phyloP scores from a whole-genome alignment of 345 rosid genomes.

The Melaleuca quinquenervia region DNA sequence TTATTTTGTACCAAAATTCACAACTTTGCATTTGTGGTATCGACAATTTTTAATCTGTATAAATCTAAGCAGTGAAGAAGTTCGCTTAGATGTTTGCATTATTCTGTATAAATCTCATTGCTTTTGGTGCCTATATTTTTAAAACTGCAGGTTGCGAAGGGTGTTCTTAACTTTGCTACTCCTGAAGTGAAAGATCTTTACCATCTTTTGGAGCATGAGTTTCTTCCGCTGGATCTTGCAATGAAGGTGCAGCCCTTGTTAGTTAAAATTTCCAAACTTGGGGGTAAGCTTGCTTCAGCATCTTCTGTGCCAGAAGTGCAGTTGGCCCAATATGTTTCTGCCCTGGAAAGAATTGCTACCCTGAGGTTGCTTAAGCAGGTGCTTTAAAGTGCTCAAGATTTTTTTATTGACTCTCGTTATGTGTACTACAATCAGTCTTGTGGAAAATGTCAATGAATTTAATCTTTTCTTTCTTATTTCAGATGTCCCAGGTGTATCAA shows the following conservation, averaged over 20 bases:
- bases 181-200: constrained; percentile 96
- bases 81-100: not conserved
- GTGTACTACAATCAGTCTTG: not conserved
- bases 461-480: constrained; percentile 7
- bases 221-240: constrained; percentile 77
- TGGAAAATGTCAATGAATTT: not conserved
- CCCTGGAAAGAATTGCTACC: constrained; percentile 83
- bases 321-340: constrained; percentile 66
- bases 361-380: constrained; percentile 94
- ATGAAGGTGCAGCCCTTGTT: constrained; percentile 69
- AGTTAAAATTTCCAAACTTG: constrained; percentile 66
- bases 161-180: constrained; percentile 87
- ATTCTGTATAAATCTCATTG: not conserved
- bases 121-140: not conserved
- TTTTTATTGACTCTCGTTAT: not conserved
- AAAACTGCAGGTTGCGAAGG: constrained; percentile 53
- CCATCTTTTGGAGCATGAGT: constrained; percentile 83
- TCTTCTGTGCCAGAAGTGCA: constrained; percentile 89
- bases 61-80: not conserved
- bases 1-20: not conserved
- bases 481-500: constrained; percentile 91
- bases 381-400: not conserved
- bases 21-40: not conserved
- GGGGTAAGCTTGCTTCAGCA: constrained; percentile 87
- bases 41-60: not conserved